Percentiles rank a stretch among this genome's conserved stretches.
Conservation (phyloP, 768 basidiomycete species). For the Kwoniella shandongensis region DNA sequence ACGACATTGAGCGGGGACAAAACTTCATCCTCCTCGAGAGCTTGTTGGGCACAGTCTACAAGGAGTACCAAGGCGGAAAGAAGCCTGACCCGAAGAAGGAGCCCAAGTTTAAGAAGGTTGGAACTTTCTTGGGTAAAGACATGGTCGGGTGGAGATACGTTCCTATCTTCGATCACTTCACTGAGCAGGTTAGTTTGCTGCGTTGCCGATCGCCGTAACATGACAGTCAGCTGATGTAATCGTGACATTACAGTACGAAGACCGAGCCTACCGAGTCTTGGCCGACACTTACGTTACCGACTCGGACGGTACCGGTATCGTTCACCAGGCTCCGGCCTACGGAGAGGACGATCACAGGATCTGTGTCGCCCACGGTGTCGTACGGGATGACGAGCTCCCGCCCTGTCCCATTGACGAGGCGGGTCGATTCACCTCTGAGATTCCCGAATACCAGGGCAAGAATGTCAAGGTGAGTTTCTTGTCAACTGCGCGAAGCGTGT, state of each 20-base stretch:
- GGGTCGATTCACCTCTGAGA: slow-evolving; percentile 82
- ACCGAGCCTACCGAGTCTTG: slow-evolving; percentile 84
- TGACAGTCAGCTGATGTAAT: neutral
- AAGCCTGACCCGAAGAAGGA: slow-evolving; percentile 83
- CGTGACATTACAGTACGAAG: slow-evolving; percentile 76
- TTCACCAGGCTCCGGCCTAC: slow-evolving; percentile 97
- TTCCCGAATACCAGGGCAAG: slow-evolving; percentile 82
- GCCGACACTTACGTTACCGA: slow-evolving; percentile 91
- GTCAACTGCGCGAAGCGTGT: neutral
- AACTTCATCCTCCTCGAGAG: slow-evolving; percentile 92
- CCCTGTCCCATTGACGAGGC: slow-evolving; percentile 93
- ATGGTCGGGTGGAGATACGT: slow-evolving; percentile 96
- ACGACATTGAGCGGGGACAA: slow-evolving; percentile 77
- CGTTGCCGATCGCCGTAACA: neutral
- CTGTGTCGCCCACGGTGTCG: slow-evolving; percentile 75
- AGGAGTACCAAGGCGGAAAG: slow-evolving; percentile 56
- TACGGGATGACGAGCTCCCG: slow-evolving; percentile 86
- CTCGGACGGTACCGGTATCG: slow-evolving; percentile 92
- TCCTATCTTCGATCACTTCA: slow-evolving; percentile 95
- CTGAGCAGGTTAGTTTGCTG: slow-evolving; percentile 68
- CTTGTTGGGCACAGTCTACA: slow-evolving; percentile 83
- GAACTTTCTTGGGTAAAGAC: slow-evolving; percentile 81
- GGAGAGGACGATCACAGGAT: slow-evolving; percentile 99
- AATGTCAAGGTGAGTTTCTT: slow-evolving; percentile 73
- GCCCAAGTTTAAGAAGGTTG: slow-evolving; percentile 84